Conservation (phyloP, 2,329 filamentous ascomycete species). For the Pseudohalonectria lignicola region DNA sequence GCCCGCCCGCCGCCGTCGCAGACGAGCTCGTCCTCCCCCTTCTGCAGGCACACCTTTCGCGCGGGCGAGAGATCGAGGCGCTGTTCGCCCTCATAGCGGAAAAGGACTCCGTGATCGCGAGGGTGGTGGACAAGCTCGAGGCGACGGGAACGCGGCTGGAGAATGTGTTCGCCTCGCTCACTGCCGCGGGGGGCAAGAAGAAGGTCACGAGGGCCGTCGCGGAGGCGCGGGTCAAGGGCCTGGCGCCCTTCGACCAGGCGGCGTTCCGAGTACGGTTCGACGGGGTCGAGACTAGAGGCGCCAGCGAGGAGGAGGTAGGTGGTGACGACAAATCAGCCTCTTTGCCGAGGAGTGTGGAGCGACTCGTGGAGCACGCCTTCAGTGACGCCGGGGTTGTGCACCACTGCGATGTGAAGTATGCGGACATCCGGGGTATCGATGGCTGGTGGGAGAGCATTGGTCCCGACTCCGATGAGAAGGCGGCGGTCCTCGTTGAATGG, state of each 20-base stretch:
- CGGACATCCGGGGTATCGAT: conserved; percentile 24
- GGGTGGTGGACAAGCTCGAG: conserved; percentile 42
- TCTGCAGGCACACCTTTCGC: conserved; percentile 31
- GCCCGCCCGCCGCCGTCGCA: conserved; percentile 27
- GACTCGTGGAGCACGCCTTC: conserved; percentile 31
- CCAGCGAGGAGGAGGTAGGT: not conserved
- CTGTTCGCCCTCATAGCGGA: conserved; percentile 30
- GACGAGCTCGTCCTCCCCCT: conserved; percentile 41
- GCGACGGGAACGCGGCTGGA: conserved; percentile 39
- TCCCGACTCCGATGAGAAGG: conserved; percentile 2
- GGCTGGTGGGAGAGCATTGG: conserved; percentile 38
- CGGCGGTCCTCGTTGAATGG: conserved; percentile 6
- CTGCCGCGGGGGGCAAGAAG: conserved; percentile 25
- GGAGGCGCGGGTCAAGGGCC: conserved; percentile 37
- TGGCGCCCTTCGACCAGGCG: conserved; percentile 33
- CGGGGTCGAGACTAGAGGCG: not conserved
- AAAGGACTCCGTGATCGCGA: conserved; percentile 40
- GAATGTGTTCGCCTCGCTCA: conserved; percentile 38
- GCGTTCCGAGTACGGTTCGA: conserved; percentile 22
- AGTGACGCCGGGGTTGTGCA: conserved; percentile 18
- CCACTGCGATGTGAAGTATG: conserved; percentile 16
- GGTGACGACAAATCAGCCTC: conserved; percentile 5
- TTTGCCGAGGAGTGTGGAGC: conserved; percentile 18
- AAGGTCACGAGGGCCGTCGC: conserved; percentile 31
- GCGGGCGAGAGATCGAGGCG: conserved; percentile 27